These are phyloP conservation scores for Verticillium nubilum DNA, from an alignment of 2,329 filamentous ascomycete genomes.

Conservation along the genomic window DNA sequence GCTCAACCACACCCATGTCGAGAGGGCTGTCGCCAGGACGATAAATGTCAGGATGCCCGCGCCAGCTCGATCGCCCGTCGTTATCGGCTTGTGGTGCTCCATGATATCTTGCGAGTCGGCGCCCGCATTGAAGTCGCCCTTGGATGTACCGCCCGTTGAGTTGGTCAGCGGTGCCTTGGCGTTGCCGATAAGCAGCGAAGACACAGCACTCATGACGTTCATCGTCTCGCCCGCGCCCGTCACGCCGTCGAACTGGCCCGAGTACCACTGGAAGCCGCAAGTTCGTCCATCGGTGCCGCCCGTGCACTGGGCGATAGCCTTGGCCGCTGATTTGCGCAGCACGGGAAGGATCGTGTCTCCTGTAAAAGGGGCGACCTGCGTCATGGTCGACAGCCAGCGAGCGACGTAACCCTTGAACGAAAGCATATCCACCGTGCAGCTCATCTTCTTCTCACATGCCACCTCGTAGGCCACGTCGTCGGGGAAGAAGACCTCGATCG, in stretches of 20 bases:
- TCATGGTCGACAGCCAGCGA: constrained; percentile 49
- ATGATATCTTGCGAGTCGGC: constrained; percentile 26
- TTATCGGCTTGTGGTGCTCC: constrained; percentile 26
- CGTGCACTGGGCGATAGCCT: constrained; percentile 50
- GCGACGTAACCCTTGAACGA: constrained; percentile 59
- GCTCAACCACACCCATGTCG: constrained; percentile 45
- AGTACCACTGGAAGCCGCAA: constrained; percentile 52
- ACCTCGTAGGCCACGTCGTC: constrained; percentile 54
- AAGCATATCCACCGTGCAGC: constrained; percentile 58
- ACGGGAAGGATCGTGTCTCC: constrained; percentile 42
- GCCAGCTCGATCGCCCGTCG: constrained; percentile 38
- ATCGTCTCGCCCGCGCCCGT: constrained; percentile 55
- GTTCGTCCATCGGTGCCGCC: constrained; percentile 39
- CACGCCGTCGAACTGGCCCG: constrained; percentile 45
- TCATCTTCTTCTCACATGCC: constrained; percentile 49
- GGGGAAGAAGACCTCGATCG: constrained; percentile 45
- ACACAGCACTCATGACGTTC: constrained; percentile 50
- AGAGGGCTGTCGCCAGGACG: constrained; percentile 31
- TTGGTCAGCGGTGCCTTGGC: constrained; percentile 37
- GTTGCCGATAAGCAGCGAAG: constrained; percentile 38
- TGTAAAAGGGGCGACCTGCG: constrained; percentile 50
- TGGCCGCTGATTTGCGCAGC: constrained; percentile 45
- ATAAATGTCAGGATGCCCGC: constrained; percentile 42
- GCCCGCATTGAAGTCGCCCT: constrained; percentile 36
- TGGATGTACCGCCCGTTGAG: constrained; percentile 43